Evolutionary conservation across 2,329 filamentous ascomycete species (phyloP), one percentile per base, ranked within the genome.

Genomic region (Graphilbum fragrans): DNA sequence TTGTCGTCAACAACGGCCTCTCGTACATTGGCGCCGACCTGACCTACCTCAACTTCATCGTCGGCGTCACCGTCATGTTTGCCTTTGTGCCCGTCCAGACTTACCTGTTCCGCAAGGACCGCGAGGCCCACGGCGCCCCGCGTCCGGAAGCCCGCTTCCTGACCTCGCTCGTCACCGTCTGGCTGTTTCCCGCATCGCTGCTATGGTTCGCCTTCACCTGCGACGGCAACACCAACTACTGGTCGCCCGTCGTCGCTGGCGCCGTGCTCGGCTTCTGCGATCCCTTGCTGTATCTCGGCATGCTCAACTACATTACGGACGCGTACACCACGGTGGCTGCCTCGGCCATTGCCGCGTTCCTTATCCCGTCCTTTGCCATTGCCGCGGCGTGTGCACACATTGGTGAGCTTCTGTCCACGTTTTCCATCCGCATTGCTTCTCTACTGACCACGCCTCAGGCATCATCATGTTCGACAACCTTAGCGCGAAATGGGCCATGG

Each of bases 11-110:
- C 42, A 43, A 43, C 35, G 38, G 38, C 10, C 42, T 43, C 4
- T 43, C 42, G 29, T 37, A 43, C 42, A 43, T 43, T 16, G 42
- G 38, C 22, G 42, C 42, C 17, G 42, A 43, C 35, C 42, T 43
- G n/a, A 43, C 42, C n/a, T 43, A 43, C 38, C 42, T 43, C 38
- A 43, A 43, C 38, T 43, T 43, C 35, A 31, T 43, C 34, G 42
- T 43, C 38, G 42, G 42, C 17, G 42, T 43, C 17, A 37, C 42
- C 34, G 42, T 43, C 34, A 43, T 40, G 34, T 43, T 43, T 35
- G 9, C 12, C 38, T 43, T 43, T 27, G 31, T 43, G 6, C 42
- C 42, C 27, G 42, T 43, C n/a, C 42, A 43, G 38, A 43, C 42
- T 12, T 43, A 41, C 22, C 29, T 35, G 32, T 43, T 34, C 42